Conservation (phyloP, 306 rosid genomes). For the Canavalia gladiata region DNA sequence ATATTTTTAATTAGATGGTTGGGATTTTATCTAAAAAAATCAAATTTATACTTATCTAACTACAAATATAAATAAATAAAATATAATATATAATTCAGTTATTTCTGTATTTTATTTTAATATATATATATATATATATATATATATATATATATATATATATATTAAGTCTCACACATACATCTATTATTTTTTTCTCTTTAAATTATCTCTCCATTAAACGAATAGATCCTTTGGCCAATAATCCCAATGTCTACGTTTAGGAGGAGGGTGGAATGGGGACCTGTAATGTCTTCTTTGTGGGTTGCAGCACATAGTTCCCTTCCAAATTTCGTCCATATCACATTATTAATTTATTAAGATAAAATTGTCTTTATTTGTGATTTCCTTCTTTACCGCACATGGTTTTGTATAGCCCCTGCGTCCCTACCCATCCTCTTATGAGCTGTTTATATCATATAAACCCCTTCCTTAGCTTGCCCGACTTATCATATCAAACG, state of each 20-base stretch:
- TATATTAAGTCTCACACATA: too few species aligned
- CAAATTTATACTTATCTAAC: too few species aligned
- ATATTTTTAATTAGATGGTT: too few species aligned
- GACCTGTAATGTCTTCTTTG: not conserved
- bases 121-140: too few species aligned
- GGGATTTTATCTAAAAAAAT: too few species aligned
- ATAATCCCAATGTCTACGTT: not conserved
- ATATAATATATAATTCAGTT: too few species aligned
- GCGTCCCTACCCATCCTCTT: not conserved
- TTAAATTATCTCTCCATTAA: too few species aligned
- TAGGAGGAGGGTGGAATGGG: not conserved
- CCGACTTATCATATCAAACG: too few species aligned
- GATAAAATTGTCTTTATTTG: not conserved
- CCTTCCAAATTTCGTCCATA: not conserved
- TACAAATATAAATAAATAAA: too few species aligned
- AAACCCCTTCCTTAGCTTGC: not conserved
- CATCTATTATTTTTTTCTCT: too few species aligned
- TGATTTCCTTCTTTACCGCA: not conserved
- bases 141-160: too few species aligned
- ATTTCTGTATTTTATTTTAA: too few species aligned
- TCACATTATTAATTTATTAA: not conserved
- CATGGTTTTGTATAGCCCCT: slow-evolving; percentile 1
- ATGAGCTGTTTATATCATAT: not conserved
- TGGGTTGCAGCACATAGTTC: slow-evolving; percentile 14
- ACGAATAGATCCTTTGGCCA: not conserved